Evolutionary conservation across 2,329 filamentous ascomycete genomes (phyloP).

Genomic region (Bipolaris gigantea): DNA sequence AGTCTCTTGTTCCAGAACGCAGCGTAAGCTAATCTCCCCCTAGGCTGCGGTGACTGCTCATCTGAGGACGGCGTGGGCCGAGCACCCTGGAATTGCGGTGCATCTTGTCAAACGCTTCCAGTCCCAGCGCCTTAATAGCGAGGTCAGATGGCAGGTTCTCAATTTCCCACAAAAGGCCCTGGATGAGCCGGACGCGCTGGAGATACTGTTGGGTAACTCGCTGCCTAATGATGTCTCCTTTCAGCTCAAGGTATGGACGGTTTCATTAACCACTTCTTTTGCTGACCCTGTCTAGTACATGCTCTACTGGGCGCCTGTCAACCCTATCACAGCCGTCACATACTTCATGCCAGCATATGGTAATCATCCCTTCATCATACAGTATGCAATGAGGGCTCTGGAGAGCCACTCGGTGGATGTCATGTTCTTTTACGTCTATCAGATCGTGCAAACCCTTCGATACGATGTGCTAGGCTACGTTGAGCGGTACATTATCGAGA

Average conservation of each 20-base stretch:
- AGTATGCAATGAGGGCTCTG: conserved; percentile 94
- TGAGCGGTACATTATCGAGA: conserved; percentile 94
- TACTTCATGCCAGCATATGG: conserved; percentile 90
- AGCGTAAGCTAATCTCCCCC: conserved; percentile 14
- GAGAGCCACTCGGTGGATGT: conserved; percentile 96
- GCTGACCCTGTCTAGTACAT: conserved; percentile 63
- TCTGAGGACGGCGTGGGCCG: conserved; percentile 81
- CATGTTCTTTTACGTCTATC: conserved; percentile 98
- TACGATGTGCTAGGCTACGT: conserved; percentile 95
- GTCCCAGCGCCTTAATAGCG: conserved; percentile 69
- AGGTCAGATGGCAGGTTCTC: conserved; percentile 78
- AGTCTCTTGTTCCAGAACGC: conserved; percentile 6
- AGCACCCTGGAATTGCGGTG: conserved; percentile 83
- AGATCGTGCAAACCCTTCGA: conserved; percentile 92
- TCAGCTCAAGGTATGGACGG: conserved; percentile 62
- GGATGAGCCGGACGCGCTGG: conserved; percentile 77
- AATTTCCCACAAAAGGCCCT: conserved; percentile 83
- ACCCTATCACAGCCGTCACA: conserved; percentile 88
- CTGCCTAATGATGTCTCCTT: conserved; percentile 78
- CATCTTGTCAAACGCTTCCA: conserved; percentile 80
- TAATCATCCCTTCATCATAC: conserved; percentile 89
- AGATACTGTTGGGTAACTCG: conserved; percentile 75
- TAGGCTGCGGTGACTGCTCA: conserved; percentile 64
- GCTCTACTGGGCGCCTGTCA: conserved; percentile 89
- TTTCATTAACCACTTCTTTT: background rate